Evolutionary conservation across 768 basidiomycete genomes (phyloP).

Genomic region (Suillus subalutaceus): DNA sequence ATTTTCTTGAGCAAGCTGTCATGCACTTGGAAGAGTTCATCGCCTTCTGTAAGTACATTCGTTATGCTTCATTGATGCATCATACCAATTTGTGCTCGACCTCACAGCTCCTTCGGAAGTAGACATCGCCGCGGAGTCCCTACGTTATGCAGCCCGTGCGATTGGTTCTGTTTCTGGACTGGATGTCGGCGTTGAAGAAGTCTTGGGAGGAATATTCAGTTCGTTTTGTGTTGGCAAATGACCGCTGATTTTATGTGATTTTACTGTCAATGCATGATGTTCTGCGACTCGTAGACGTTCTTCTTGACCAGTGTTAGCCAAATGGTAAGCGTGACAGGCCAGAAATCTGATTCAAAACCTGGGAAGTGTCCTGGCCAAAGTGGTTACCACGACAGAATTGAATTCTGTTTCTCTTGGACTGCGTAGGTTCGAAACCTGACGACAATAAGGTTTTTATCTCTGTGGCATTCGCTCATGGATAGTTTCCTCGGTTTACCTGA

Average conservation of each 20-base stretch:
- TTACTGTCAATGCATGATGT: neutral
- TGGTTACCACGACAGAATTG: neutral
- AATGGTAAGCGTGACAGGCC: neutral
- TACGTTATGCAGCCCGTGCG: constrained; percentile 82
- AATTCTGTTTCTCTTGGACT: neutral
- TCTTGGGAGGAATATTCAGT: constrained; percentile 79
- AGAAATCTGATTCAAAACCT: neutral
- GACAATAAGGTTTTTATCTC: neutral
- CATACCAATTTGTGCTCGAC: constrained; percentile 11
- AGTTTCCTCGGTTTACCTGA: too few relatives aligned
- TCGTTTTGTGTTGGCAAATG: constrained; percentile 92
- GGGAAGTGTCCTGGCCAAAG: neutral
- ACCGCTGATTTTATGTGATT: constrained; percentile 11
- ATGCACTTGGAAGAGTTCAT: constrained; percentile 36
- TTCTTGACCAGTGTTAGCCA: neutral
- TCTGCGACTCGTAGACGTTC: neutral
- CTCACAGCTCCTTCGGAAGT: constrained; percentile 65
- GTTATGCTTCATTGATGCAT: constrained; percentile 2
- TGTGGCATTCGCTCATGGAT: too few relatives aligned
- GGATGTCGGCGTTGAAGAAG: constrained; percentile 76
- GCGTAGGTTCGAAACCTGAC: too few relatives aligned
- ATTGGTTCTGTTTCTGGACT: constrained; percentile 84
- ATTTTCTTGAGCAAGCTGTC: constrained; percentile 69
- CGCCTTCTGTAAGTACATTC: constrained; percentile 29
- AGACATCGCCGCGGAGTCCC: constrained; percentile 83